Evolutionary conservation across 1,139 yeast species (phyloP), one percentile per base, ranked within the genome.

Genomic region (Suhomyces maxii): DNA sequence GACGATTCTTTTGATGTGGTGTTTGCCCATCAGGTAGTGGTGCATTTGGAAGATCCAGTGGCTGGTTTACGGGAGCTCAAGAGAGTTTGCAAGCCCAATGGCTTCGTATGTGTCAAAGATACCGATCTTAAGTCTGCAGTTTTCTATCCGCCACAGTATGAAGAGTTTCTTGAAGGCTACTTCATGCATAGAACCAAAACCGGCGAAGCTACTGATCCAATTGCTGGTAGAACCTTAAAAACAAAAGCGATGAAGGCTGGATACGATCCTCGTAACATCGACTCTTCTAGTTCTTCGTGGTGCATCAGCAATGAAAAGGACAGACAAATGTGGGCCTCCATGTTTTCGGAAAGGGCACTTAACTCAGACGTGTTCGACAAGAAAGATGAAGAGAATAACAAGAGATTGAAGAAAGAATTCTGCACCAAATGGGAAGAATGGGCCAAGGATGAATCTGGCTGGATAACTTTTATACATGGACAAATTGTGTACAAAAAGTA

Each of bases 1-100:
- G 76, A 73, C 50, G 54, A 67, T 38, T 46, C 65, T 2, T 73
- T 73, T 53, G 78, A 73, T 46, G 53, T 73, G 13, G 73, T 71
- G 2, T 64, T 61, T 54, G 62, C 70, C 14, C 76, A 69, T 49
- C 77, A 72, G 50, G 76, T 72, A 2, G 47, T 72, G 11, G 58
- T 71, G 36, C 77, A 73, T 47, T 55, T 72, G 40, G 56, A 58
- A 23, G 68, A 69, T 41, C 75, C 73, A 1, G 39, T 40, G 3
- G 25, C 26, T 4, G 54, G 42, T 7, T 33, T 51, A 23, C 28
- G 33, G 25, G 54, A 51, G 32, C 47, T 51, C 42, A 37, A 33
- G 13, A 37, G 54, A 10, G 54, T 51, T 11, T 30, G 47, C 38
- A 50, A 48, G 35, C 46, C 47, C 23, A 42, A 43, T 8, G 54